Conservation (phyloP, 257 asterid species). For the Catharanthus roseus region DNA sequence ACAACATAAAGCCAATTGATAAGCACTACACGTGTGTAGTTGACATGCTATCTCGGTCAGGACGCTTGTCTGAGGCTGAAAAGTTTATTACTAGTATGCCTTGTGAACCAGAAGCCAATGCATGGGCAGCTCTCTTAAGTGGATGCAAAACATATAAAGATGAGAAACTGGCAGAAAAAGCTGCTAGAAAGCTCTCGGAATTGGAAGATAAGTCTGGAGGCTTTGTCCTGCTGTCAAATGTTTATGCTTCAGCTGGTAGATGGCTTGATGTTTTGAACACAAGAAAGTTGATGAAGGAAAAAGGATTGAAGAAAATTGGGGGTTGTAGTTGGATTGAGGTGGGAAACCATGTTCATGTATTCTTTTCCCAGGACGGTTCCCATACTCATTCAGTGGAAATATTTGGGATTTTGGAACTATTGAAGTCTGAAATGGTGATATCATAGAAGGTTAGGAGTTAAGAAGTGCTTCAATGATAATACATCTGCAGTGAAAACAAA, state of each 20-base stretch:
- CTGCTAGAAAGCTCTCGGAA: constrained; percentile 33
- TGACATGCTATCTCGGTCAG: constrained; percentile 79
- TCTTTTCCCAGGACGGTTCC: constrained; percentile 57
- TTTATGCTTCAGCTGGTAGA: constrained; percentile 64
- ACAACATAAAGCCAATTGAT: constrained; percentile 42
- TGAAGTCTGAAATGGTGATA: constrained; percentile 38
- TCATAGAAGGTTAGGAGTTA: neutral
- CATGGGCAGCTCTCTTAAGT: constrained; percentile 70
- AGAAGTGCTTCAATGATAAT: neutral
- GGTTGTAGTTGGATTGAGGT: constrained; percentile 82
- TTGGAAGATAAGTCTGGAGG: constrained; percentile 49
- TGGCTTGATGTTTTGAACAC: constrained; percentile 58
- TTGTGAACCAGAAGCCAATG: constrained; percentile 48
- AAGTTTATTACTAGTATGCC: constrained; percentile 48
- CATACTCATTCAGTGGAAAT: constrained; percentile 37
- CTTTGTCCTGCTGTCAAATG: constrained; percentile 54
- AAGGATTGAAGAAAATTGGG: constrained; percentile 53
- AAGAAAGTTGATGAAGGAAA: constrained; percentile 53
- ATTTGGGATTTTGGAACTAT: constrained; percentile 37
- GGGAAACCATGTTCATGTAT: constrained; percentile 39
- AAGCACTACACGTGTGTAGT: constrained; percentile 59
- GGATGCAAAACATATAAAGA: constrained; percentile 60
- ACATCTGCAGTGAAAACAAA: neutral
- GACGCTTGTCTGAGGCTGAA: constrained; percentile 63
- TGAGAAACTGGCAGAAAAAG: constrained; percentile 37